Base-by-base conservation (phyloP, 2,329 filamentous ascomycete species). In the Podosphaera fusca region DNA sequence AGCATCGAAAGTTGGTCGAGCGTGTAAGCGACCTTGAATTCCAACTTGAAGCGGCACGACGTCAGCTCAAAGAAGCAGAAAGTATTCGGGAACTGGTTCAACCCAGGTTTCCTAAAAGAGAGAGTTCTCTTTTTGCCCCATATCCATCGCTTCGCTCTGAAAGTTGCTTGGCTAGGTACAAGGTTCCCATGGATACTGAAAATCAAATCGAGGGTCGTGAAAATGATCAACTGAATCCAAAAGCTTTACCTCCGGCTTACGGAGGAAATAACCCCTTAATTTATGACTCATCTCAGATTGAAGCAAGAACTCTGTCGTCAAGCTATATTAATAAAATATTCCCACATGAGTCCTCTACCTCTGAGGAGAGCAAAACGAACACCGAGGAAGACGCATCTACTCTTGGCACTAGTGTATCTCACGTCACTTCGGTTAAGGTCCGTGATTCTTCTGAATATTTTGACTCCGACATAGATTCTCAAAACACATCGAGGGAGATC, bases 21-120 rank as follows among this genome's bases (percentile, higher is more conserved):
- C 73, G 76, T 56, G 78, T 82, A 35, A 80, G 76, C 61, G 74
- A 81, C 60, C 71, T 82, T 10, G 79, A 82, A 62, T 65, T 70
- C 10, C 80, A 81, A 64, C 71, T 82, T 35, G 69, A 75, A 14
- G 70, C 72, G 40, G 77, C 77, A 7, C 72, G 76, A 38, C 71
- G 71, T 54, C 75, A 82, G 65, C 70, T 82, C 38, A 14, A 31
- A 36, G 34, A 38, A 29, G 51, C 33, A 31, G 10, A 30, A 9
- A 21, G 47, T 29, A 42, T 14, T 12, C 10, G 3, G 10, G 38
- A 42, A 7, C n/a, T 42, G 0, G n/a, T 12, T 42, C 38, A 8
- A 42, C n/a, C 9, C 38, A 6, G n/a, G 5, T 42, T 42, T 12
- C 10, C 5, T 12, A 12, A 8, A 4, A 8, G 10, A 42, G 38